Conservation (phyloP, 306 rosid species). For the Sicyos baderoa region DNA sequence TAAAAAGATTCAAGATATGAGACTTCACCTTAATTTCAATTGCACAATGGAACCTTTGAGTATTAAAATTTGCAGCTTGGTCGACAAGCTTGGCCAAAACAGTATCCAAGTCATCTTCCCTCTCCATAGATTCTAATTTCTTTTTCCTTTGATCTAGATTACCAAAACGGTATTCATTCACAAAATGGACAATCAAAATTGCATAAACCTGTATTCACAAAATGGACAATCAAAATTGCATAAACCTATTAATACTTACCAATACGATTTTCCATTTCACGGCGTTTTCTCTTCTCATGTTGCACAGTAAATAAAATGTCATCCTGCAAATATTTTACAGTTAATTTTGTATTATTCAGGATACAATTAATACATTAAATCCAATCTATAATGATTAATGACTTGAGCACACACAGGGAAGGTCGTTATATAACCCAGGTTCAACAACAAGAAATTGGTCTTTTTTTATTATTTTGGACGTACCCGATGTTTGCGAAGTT, state of each 20-base stretch:
- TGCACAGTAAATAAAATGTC: conserved; percentile 32
- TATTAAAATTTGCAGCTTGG: conserved; percentile 43
- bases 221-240: conserved; percentile 3
- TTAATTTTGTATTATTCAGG: neutral
- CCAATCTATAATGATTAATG: neutral
- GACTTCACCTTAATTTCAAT: conserved; percentile 63
- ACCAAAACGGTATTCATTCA: conserved; percentile 26
- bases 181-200: conserved; percentile 11
- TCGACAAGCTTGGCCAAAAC: conserved; percentile 54
- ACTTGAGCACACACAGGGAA: neutral
- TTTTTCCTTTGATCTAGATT: conserved; percentile 54
- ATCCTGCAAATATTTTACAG: conserved; percentile 40
- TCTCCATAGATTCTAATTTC: conserved; percentile 42
- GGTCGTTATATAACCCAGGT: conserved; percentile 8
- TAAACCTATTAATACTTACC: conserved; percentile 35
- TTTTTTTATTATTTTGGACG: conserved; percentile 12
- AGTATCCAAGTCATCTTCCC: conserved; percentile 48
- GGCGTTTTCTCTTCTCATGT: conserved; percentile 42
- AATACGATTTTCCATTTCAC: conserved; percentile 33
- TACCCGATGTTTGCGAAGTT: conserved; percentile 64
- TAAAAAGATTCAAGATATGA: neutral
- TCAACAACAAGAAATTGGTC: neutral
- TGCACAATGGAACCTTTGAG: conserved; percentile 44
- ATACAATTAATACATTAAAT: neutral
- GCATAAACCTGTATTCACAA: neutral